Base-by-base conservation (phyloP, 768 basidiomycete genomes). In the Artomyces pyxidatus region DNA sequence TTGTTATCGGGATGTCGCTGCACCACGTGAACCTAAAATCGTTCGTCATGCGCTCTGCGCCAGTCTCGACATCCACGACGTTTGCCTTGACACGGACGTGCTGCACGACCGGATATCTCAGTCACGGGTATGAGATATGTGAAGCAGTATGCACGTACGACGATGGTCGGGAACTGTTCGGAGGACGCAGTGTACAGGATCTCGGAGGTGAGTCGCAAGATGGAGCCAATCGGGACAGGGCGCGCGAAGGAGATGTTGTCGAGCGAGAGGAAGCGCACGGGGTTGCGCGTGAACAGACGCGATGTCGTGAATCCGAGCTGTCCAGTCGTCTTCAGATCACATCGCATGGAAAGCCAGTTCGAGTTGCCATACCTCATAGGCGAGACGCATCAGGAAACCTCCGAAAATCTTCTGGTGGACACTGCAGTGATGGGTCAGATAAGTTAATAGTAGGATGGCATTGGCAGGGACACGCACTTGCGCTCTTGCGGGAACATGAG, bases 401-500 rank as follows among this genome's bases (percentile, higher is more conserved):
- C 87, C 87, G 57, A 91, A 92, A 12, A 90, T 71, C 62, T 91
- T 91, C 49, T 83, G 81, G 60, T 91, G 88, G 3, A 90, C 74
- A 54, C 85, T 87, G 46, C 12, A 23, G 3, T n/a, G n/a, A n/a
- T n/a, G n/a, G n/a, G n/a, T n/a, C n/a, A n/a, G n/a, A n/a, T n/a
- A n/a, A n/a, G n/a, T n/a, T n/a, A n/a, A n/a, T n/a, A n/a, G n/a
- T n/a, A n/a, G n/a, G n/a, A n/a, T n/a, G n/a, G n/a, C n/a, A n/a
- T n/a, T n/a, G n/a, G n/a, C n/a, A n/a, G n/a, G n/a, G n/a, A n/a
- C n/a, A 67, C 80, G 59, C 50, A 85, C 85, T 89, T 90, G 59
- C 86, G 74, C 60, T 88, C 86, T 66, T 89, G 88, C 0, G 87
- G 88, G 61, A 88, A 88, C 85, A 89, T 88, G 25, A 88, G 65